Base-by-base conservation (phyloP, 139 green algal species). In the Pleodorina starrii region DNA sequence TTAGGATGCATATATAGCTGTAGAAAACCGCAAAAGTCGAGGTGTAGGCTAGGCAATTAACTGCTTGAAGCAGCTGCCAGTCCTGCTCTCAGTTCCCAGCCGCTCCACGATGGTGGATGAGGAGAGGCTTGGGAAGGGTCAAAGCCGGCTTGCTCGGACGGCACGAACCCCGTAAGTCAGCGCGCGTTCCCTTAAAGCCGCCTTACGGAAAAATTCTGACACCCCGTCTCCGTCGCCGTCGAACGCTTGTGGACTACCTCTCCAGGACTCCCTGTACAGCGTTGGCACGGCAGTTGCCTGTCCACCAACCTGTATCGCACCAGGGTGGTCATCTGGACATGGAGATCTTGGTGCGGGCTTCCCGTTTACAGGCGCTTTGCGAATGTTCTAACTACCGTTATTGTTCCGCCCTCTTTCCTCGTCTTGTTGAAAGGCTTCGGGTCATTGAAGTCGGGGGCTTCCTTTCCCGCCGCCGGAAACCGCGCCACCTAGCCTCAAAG, bases 211-310 rank as follows among this genome's bases (percentile, higher is more conserved):
- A 7, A 23, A 76, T 59, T 51, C 72, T 80, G 72, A 80, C 72
- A 32, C 42, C 19, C 72, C 57, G 40, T 21, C 27, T 80, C 42
- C 42, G 57, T 23, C 21, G 35, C 69, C 36, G 14, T 57, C 48
- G 35, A 36, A 59, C 43, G 42, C 72, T 16, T 59, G 57, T 43
- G 40, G 21, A n/a, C 43, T 36, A 54, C 40, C 42, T 80, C 42
- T 80, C 72, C 72, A 54, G 72, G 72, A 80, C 27, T 80, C 72
- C 72, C 72, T 80, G 72, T 54, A 54, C 72, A 59, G 72, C 10
- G 72, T 80, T 80, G 72, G 72, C 16, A 42, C 57, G 72, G 72
- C 72, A 80, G 21, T 19, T 80, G 11, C 21, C 42, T 80, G 72
- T 40, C 72, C 21, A 12, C 72, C 72, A 36, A 57, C 72, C 72